Evolutionary conservation across 768 basidiomycete genomes (phyloP).

Genomic region (Russula sp.): DNA sequence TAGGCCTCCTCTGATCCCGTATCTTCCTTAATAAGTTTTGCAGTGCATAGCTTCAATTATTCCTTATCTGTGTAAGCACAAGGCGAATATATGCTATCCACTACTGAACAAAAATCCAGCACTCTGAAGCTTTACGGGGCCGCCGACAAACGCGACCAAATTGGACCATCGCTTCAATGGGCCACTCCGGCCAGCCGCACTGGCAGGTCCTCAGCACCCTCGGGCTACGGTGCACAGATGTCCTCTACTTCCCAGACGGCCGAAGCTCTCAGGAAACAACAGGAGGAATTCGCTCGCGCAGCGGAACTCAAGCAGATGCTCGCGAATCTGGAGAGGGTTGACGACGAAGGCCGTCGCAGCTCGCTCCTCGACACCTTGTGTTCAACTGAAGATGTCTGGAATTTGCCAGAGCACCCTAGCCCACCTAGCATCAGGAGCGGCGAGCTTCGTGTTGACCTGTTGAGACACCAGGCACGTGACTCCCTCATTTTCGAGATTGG

Average conservation of each 20-base stretch:
- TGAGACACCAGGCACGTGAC: constrained; percentile 70
- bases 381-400: constrained; percentile 61
- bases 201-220: constrained; percentile 39
- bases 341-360: constrained; percentile 66
- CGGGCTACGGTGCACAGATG: not conserved
- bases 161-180: constrained; percentile 68
- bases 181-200: constrained; percentile 58
- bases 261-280: constrained; percentile 41
- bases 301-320: constrained; percentile 62
- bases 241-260: not conserved
- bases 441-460: constrained; percentile 60
- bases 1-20: constrained; percentile 1
- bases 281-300: constrained; percentile 54
- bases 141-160: constrained; percentile 47
- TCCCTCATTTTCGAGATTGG: not conserved
- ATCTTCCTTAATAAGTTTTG: constrained; percentile 8
- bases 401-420: constrained; percentile 60
- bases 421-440: constrained; percentile 68
- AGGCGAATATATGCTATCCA: not conserved
- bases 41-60: constrained; percentile 45
- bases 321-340: constrained; percentile 63
- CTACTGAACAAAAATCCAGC: constrained; percentile 32
- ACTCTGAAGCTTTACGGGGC: constrained; percentile 68
- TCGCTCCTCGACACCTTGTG: constrained; percentile 68
- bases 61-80: constrained; percentile 54